Evolutionary conservation across 2,329 filamentous ascomycete genomes (phyloP).

Genomic region (Atkinsonella hypoxylon): DNA sequence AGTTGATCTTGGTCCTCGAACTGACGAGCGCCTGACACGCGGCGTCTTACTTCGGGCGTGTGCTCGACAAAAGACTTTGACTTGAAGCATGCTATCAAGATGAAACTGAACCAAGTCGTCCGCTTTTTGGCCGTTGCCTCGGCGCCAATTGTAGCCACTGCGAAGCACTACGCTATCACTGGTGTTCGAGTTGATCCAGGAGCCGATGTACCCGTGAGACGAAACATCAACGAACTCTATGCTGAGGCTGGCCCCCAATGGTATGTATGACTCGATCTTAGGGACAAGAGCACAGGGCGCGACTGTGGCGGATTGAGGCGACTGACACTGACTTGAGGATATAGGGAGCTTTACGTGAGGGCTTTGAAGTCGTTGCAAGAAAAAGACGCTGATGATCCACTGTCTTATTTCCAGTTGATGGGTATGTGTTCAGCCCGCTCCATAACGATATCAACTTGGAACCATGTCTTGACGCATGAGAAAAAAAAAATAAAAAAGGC

Average conservation of each 20-base stretch:
- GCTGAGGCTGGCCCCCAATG: conserved; percentile 29
- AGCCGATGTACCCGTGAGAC: conserved; percentile 30
- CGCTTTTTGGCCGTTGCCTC: conserved; percentile 15
- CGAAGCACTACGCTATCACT: conserved; percentile 21
- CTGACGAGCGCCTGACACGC: background rate
- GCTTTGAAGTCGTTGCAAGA: conserved; percentile 32
- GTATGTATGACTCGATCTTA: conserved; percentile 18
- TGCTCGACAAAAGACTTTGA: background rate
- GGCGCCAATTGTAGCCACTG: conserved; percentile 13
- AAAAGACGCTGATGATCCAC: conserved; percentile 25
- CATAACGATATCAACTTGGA: background rate
- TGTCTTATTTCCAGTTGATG: conserved; percentile 38
- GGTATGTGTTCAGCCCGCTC: conserved; percentile 21
- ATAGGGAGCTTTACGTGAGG: conserved; percentile 38
- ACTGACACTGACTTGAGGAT: background rate
- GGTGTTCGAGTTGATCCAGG: conserved; percentile 27
- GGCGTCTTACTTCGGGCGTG: too few relatives aligned
- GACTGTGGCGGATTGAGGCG: background rate
- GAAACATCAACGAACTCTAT: conserved; percentile 35
- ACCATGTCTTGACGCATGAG: conserved; percentile 2
- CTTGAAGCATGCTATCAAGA: background rate
- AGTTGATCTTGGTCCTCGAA: background rate
- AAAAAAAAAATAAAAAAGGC: too few relatives aligned
- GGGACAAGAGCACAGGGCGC: background rate
- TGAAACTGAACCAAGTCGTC: conserved; percentile 12